Base-by-base conservation (phyloP, 2,329 filamentous ascomycete species). In the Trichoderma atrobrunneum region DNA sequence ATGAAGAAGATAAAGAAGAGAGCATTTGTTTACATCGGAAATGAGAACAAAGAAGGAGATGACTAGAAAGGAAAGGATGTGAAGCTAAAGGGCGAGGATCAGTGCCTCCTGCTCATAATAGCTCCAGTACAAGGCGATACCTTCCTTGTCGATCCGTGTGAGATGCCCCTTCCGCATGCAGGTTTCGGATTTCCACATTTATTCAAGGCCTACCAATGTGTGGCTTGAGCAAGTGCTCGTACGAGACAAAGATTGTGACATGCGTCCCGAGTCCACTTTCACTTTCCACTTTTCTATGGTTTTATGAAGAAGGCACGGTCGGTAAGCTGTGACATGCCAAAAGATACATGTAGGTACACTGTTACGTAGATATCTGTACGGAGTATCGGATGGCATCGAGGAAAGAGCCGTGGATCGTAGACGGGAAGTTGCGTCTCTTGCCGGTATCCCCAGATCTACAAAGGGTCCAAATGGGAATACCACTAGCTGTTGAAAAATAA, bases 21-120 rank as follows among this genome's bases (percentile, higher is more conserved):
- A 26, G 28, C 24, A 26, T 18, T 26, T 10, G 30, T 11, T 36
- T 6, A 74, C 67, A 71, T 69, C 64, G 62, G 72, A 64, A 67
- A 69, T 57, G 72, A 74, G 39, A 65, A 71, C 54, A 48, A 71
- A 57, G 43, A 69, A 51, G 54, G 16, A 61, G 28, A n/a, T 4
- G 63, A 60, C 71, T 21, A 67, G 64, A 74, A 63, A 63, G 43
- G 62, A 57, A 63, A 68, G 30, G 68, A 64, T 68, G 65, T 11
- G 26, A 64, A 24, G 62, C 62, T 51, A 64, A 16, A 28, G 39
- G 26, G 34, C 24, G 36, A 63, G 16, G 21, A 63, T 48, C 60
- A 12, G n/a, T 54, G 21, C 12, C 39, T 57, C 24, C 26, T 51
- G 43, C 43, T 54, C 65, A 62, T 39, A 54, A 28, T 54, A 30